Conservation (phyloP, 495 filamentous ascomycete genomes). For the Lophiotrema nucula region DNA sequence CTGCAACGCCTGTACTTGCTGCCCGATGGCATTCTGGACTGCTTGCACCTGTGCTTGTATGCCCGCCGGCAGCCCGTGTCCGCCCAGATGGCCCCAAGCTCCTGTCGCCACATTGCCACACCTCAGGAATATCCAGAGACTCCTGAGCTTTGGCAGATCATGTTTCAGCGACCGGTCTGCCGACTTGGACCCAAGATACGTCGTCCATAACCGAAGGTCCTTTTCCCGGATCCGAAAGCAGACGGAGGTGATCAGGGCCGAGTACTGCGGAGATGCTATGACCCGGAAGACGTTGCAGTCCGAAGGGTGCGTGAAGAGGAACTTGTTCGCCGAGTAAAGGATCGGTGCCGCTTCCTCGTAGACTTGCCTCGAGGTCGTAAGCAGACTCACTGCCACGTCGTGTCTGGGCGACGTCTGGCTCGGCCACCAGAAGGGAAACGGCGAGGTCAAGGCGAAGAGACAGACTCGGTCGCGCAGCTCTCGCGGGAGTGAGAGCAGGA, state of each 20-base stretch:
- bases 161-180: conserved; percentile 32
- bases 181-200: conserved; percentile 36
- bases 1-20: conserved; percentile 4
- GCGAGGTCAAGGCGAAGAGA: conserved; percentile 36
- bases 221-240: conserved; percentile 37
- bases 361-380: conserved; percentile 38
- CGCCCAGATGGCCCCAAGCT: neutral
- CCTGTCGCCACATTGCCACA: conserved; percentile 5
- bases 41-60: conserved; percentile 6
- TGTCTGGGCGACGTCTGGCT: neutral
- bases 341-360: conserved; percentile 42
- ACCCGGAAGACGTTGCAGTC: conserved; percentile 45
- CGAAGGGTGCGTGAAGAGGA: conserved; percentile 39
- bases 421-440: conserved; percentile 35
- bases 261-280: conserved; percentile 28
- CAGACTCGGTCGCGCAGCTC: conserved; percentile 44
- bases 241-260: conserved; percentile 27
- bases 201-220: conserved; percentile 42
- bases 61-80: neutral
- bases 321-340: conserved; percentile 42
- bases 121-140: conserved; percentile 37
- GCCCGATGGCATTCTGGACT: conserved; percentile 9
- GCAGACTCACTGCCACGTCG: conserved; percentile 37
- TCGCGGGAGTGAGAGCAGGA: conserved; percentile 41
- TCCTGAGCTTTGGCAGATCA: conserved; percentile 39